Conservation (phyloP, 176 grass and related monocot genomes). For the Otatea glauca region DNA sequence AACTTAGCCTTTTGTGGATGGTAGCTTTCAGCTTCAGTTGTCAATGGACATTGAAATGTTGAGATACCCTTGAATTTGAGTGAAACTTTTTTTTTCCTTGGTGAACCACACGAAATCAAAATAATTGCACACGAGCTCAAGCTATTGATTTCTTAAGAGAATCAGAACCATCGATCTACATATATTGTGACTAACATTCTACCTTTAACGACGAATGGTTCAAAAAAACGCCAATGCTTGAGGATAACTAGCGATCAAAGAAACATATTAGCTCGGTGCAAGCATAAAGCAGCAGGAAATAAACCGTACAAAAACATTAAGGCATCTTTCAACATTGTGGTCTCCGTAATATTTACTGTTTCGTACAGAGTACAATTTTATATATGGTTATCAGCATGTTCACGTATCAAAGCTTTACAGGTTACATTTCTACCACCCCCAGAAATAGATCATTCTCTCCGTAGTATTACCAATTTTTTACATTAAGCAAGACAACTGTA, state of each 20-base stretch:
- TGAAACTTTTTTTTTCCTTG: too few relatives aligned
- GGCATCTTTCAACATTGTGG: neutral
- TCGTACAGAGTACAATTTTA: constrained; percentile 4
- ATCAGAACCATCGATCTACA: too few relatives aligned
- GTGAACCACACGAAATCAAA: too few relatives aligned
- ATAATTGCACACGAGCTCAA: too few relatives aligned
- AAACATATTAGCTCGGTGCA: neutral
- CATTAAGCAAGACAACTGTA: constrained; percentile 11
- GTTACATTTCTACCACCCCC: constrained; percentile 44
- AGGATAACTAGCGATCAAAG: neutral
- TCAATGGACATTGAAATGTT: too few relatives aligned
- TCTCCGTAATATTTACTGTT: constrained; percentile 43
- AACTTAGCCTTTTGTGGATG: too few relatives aligned
- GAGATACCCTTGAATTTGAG: too few relatives aligned
- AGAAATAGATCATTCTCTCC: constrained; percentile 13
- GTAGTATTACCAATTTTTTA: constrained; percentile 33
- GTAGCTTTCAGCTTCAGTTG: too few relatives aligned
- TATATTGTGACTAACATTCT: too few relatives aligned
- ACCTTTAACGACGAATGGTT: too few relatives aligned
- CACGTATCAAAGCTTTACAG: constrained; percentile 44
- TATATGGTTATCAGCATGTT: constrained; percentile 37
- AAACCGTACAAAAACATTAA: neutral
- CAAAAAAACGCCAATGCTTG: too few relatives aligned
- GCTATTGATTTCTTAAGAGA: too few relatives aligned
- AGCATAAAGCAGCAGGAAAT: neutral